phyloP scores from a whole-genome alignment of 225 moss, liverwort and hornwort species.

The Asterella californica region DNA sequence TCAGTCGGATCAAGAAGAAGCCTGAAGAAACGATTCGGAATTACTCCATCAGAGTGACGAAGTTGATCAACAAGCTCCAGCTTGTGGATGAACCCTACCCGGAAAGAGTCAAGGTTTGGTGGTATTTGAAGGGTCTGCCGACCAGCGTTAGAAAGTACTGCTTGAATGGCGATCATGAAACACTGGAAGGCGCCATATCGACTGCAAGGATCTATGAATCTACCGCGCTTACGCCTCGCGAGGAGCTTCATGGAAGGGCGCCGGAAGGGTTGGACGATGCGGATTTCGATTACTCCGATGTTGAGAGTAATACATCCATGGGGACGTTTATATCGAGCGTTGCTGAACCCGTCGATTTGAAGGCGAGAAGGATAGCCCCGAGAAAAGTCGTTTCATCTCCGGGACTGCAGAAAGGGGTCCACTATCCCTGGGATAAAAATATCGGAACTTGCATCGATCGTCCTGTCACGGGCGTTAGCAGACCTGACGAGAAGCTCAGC shows the following conservation, averaged over 20 bases:
- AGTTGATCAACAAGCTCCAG: slow-evolving; percentile 15
- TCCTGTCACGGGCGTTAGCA: neutral
- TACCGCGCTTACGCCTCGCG: neutral
- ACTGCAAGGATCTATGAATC: slow-evolving; percentile 9
- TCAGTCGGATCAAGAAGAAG: slow-evolving; percentile 17
- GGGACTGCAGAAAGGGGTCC: neutral
- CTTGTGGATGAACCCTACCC: slow-evolving; percentile 14
- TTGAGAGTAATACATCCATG: slow-evolving; percentile 8
- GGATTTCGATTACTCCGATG: slow-evolving; percentile 1
- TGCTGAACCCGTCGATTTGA: neutral
- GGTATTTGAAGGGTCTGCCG: slow-evolving; percentile 16
- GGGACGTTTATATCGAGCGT: slow-evolving; percentile 16
- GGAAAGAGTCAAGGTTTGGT: slow-evolving; percentile 18
- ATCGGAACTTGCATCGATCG: neutral
- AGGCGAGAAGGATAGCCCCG: neutral
- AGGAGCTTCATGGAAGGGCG: neutral
- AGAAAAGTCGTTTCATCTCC: neutral
- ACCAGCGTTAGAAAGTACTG: slow-evolving; percentile 8
- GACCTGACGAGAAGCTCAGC: neutral
- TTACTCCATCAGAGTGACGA: slow-evolving; percentile 6
- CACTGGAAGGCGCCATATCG: slow-evolving; percentile 1
- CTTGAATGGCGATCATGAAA: neutral
- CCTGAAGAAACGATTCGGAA: slow-evolving; percentile 4
- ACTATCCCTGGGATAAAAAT: neutral
- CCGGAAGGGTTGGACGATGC: neutral